Evolutionary conservation across 306 rosid genomes (phyloP).

Genomic region (Vigna reflexopilosa): DNA sequence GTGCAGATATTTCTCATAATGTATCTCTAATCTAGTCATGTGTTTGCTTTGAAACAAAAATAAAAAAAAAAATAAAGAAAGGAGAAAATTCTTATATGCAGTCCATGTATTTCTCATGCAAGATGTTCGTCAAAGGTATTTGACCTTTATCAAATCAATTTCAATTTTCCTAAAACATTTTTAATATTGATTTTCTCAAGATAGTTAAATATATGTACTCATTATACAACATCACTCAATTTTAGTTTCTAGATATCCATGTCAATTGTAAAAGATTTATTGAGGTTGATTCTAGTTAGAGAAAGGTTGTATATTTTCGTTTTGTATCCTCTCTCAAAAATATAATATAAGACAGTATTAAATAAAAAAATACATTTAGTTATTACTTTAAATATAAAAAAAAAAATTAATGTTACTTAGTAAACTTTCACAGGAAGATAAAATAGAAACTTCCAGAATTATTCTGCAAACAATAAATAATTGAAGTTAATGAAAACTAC

Average conservation of each 20-base stretch:
- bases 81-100: neutral
- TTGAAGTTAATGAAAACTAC: neutral
- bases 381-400: neutral
- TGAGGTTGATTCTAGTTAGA: neutral
- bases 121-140: constrained; percentile 4
- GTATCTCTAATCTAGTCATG: neutral
- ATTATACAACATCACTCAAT: neutral
- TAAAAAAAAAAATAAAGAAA: no score
- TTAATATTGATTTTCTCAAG: neutral
- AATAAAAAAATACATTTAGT: neutral
- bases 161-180: neutral
- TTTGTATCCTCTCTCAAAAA: neutral
- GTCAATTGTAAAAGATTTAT: neutral
- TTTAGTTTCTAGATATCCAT: constrained; percentile 6
- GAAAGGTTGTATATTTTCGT: neutral
- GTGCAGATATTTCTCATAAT: neutral
- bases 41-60: neutral
- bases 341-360: neutral
- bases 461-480: neutral
- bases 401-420: neutral
- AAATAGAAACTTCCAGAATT: neutral
- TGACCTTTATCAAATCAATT: neutral
- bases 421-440: neutral
- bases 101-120: constrained; percentile 11
- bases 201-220: neutral